These are phyloP conservation scores for Marchantia polymorpha DNA, from an alignment of 225 moss, liverwort and hornwort genomes.

Conservation along the genomic window DNA sequence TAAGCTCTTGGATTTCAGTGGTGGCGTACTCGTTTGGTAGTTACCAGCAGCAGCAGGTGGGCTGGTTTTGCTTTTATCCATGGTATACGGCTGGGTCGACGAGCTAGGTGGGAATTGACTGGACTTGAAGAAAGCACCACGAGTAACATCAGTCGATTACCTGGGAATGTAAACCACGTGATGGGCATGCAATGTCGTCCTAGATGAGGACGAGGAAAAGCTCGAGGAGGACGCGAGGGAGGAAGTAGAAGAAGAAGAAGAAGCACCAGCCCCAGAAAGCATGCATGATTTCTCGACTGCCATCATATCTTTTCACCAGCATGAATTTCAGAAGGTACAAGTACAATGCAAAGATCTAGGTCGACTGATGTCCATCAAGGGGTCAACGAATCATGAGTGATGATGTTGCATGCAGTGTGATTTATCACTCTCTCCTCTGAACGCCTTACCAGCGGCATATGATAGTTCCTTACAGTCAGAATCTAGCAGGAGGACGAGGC, in stretches of 20 bases:
- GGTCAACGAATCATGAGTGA: constrained; percentile 10
- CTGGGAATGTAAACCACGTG: neutral
- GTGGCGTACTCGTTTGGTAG: constrained; percentile 5
- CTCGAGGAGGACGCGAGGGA: too few species aligned
- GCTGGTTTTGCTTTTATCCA: neutral
- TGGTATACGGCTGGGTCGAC: neutral
- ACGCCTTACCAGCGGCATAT: neutral
- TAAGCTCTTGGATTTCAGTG: neutral
- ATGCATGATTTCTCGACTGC: neutral
- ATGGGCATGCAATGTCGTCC: neutral
- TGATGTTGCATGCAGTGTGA: neutral
- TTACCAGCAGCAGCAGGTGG: neutral
- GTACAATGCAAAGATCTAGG: constrained; percentile 2
- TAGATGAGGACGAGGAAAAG: neutral
- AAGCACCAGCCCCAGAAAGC: neutral
- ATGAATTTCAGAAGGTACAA: too few species aligned
- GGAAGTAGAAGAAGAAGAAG: neutral
- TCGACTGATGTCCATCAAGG: neutral
- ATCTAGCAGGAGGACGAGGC: neutral
- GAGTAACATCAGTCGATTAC: neutral
- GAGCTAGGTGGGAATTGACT: neutral
- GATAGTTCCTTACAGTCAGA: neutral
- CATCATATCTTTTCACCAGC: neutral
- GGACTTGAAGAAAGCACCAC: neutral
- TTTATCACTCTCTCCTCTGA: neutral